These are phyloP conservation scores for Penicillium turbatum DNA, from an alignment of 495 filamentous ascomycete genomes.

Conservation along the genomic window DNA sequence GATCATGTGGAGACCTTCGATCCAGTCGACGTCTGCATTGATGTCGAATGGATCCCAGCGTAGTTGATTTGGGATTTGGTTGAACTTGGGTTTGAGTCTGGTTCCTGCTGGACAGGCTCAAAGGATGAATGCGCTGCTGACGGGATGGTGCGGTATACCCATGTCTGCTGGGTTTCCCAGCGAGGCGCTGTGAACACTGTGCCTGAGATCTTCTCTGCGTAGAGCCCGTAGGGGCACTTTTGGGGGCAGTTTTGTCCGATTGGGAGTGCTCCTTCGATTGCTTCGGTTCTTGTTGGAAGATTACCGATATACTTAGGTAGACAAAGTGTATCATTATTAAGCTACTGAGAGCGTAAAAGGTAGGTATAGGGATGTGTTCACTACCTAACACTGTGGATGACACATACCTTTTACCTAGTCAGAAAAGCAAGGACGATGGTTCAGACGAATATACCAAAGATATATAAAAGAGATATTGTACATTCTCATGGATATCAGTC, in stretches of 20 bases:
- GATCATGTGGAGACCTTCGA: background rate
- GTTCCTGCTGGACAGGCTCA: background rate
- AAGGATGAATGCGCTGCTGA: background rate
- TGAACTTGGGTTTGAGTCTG: background rate
- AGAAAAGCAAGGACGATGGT: no score
- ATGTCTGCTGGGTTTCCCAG: constrained; percentile 81
- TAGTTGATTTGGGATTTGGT: background rate
- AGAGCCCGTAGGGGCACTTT: constrained; percentile 76
- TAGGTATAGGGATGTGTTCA: no score
- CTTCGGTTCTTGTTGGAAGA: constrained; percentile 41
- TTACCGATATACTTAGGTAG: no score
- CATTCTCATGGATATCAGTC: no score
- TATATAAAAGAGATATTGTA: no score
- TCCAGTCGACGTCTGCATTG: background rate
- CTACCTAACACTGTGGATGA: no score
- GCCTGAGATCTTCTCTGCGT: constrained; percentile 88
- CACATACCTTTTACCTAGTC: no score
- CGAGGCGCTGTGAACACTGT: constrained; percentile 89
- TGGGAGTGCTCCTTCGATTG: constrained; percentile 55
- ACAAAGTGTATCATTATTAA: no score
- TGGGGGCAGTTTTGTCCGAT: constrained; percentile 80
- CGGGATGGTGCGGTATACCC: constrained; percentile 87
- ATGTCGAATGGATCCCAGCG: background rate
- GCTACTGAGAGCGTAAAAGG: no score
- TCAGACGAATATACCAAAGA: no score